phyloP scores from a whole-genome alignment of 164 flowering plant species.

The Hamamelis virginiana region DNA sequence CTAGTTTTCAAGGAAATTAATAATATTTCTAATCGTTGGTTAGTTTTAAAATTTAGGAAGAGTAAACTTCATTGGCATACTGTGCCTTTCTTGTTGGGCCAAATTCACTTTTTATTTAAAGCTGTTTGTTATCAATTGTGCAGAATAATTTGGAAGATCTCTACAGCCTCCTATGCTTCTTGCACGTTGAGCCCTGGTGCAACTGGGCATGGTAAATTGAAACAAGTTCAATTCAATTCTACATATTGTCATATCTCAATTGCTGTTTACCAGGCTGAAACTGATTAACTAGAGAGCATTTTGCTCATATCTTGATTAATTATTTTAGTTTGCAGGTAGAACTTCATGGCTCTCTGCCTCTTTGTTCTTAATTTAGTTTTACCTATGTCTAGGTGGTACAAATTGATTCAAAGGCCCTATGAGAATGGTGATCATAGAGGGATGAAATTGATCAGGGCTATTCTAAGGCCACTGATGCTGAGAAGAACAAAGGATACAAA shows the following conservation, averaged over 20 bases:
- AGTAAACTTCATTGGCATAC: background rate
- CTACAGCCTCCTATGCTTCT: slow-evolving; percentile 75
- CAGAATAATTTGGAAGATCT: slow-evolving; percentile 87
- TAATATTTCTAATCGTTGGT: background rate
- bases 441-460: slow-evolving; percentile 55
- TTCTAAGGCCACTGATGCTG: slow-evolving; percentile 72
- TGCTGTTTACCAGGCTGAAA: background rate
- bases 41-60: background rate
- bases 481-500: slow-evolving; percentile 77
- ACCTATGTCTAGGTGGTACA: slow-evolving; percentile 58
- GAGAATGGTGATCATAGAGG: slow-evolving; percentile 75
- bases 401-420: slow-evolving; percentile 67
- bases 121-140: slow-evolving; percentile 22
- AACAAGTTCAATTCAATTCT: background rate
- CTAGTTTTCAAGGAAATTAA: background rate
- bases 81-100: background rate
- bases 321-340: background rate
- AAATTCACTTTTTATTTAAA: background rate
- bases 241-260: background rate
- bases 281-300: background rate
- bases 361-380: background rate
- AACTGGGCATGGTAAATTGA: slow-evolving; percentile 74
- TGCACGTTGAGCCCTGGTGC: slow-evolving; percentile 89
- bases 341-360: too few species aligned
- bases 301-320: background rate